Evolutionary conservation across 1,284 basidiomycete species (phyloP).

Genomic region (Ceratobasidium papillatum): DNA sequence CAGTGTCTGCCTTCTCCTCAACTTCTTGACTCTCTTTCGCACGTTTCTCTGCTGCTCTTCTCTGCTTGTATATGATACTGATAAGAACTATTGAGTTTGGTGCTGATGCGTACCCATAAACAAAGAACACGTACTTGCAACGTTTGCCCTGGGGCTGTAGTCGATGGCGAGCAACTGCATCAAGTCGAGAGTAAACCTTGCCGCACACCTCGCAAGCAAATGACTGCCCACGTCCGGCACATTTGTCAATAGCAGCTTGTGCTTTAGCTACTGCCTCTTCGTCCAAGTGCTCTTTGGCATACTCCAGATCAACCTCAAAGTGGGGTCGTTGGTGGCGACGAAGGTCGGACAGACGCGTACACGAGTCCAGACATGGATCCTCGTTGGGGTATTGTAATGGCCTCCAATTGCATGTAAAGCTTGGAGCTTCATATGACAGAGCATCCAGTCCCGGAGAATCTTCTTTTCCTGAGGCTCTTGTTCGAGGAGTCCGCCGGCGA

Average conservation of each 20-base stretch:
- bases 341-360: constrained; percentile 34
- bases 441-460: constrained; percentile 25
- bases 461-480: constrained; percentile 14
- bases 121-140: constrained; percentile 30
- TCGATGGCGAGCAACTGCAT: constrained; percentile 33
- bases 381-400: constrained; percentile 25
- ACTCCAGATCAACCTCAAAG: constrained; percentile 27
- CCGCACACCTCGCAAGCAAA: constrained; percentile 36
- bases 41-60: constrained; percentile 19
- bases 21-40: constrained; percentile 21
- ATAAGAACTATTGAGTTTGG: neutral
- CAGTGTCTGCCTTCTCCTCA: neutral
- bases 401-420: constrained; percentile 19
- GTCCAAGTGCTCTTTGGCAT: constrained; percentile 30
- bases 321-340: constrained; percentile 39
- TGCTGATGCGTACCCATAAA: no score
- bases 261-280: constrained; percentile 14
- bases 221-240: constrained; percentile 33
- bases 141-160: constrained; percentile 36
- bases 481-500: constrained; percentile 14
- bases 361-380: constrained; percentile 20
- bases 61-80: constrained; percentile 30
- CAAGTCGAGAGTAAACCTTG: constrained; percentile 34
- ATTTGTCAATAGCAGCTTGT: constrained; percentile 24
- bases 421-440: constrained; percentile 20